Conservation (phyloP, 2,329 filamentous ascomycete species). For the Claviceps sp. region DNA sequence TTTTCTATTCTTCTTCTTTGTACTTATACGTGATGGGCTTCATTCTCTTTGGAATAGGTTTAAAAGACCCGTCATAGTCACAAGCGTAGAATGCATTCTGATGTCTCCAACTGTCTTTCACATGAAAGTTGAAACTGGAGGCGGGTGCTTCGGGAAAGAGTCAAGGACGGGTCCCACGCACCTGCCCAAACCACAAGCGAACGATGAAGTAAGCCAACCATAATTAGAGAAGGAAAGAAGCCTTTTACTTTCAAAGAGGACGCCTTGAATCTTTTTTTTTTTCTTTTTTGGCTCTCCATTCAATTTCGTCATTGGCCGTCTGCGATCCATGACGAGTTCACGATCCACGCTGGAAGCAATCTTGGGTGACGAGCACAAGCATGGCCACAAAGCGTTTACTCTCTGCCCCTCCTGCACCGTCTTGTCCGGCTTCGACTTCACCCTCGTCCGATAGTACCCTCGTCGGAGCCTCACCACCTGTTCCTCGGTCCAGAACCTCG, state of each 20-base stretch:
- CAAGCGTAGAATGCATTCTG: not conserved
- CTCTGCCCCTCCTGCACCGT: conserved; percentile 3
- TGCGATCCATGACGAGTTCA: not conserved
- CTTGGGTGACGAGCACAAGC: not conserved
- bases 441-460: not conserved
- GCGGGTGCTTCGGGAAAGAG: not conserved
- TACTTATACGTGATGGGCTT: not conserved
- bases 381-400: conserved; percentile 4
- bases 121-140: not conserved
- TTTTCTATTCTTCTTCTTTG: not conserved
- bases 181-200: conserved; percentile 1
- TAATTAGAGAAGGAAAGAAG: not conserved
- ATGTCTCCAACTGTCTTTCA: not conserved
- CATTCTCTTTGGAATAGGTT: not conserved
- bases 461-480: not conserved
- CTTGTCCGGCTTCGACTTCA: not conserved
- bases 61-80: not conserved
- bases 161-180: not conserved
- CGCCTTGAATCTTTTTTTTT: no score
- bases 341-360: not conserved
- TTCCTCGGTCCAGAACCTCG: not conserved
- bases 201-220: not conserved
- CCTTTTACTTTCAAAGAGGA: not conserved
- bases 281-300: no score
- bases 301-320: not conserved